Conservation (phyloP, 257 asterid species). For the Solanum appendiculatum region DNA sequence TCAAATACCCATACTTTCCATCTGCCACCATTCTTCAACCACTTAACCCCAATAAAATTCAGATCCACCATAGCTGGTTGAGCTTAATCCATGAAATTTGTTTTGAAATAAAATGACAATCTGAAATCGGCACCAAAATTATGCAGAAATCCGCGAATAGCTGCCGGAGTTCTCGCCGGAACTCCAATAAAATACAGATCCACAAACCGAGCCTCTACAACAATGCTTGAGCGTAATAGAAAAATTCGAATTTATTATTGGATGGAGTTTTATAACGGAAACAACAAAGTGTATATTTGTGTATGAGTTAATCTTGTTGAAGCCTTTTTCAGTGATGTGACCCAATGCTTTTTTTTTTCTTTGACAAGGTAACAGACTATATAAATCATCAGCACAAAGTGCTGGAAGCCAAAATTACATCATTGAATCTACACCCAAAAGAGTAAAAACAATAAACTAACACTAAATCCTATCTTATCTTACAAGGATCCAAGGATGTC, state of each 20-base stretch:
- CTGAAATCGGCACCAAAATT: neutral
- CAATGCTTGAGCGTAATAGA: neutral
- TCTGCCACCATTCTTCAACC: neutral
- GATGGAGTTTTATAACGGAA: neutral
- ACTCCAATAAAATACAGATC: neutral
- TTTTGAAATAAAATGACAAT: neutral
- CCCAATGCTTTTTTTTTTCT: neutral
- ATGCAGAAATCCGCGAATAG: neutral
- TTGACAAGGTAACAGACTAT: neutral
- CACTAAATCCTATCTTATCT: neutral
- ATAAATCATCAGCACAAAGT: neutral
- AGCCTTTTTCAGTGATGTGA: neutral
- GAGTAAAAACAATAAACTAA: neutral
- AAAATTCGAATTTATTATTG: neutral
- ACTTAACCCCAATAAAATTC: neutral
- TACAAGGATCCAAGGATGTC: neutral
- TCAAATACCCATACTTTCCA: neutral
- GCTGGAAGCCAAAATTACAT: neutral
- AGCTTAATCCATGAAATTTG: neutral
- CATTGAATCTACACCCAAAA: neutral
- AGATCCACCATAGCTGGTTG: neutral
- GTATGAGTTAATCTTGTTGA: neutral
- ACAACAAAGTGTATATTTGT: neutral
- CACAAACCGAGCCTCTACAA: neutral
- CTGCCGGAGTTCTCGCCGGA: neutral